Percentiles rank a stretch among this genome's conserved stretches.
Conservation (phyloP, 1,284 basidiomycete species). For the Trametes sp. region DNA sequence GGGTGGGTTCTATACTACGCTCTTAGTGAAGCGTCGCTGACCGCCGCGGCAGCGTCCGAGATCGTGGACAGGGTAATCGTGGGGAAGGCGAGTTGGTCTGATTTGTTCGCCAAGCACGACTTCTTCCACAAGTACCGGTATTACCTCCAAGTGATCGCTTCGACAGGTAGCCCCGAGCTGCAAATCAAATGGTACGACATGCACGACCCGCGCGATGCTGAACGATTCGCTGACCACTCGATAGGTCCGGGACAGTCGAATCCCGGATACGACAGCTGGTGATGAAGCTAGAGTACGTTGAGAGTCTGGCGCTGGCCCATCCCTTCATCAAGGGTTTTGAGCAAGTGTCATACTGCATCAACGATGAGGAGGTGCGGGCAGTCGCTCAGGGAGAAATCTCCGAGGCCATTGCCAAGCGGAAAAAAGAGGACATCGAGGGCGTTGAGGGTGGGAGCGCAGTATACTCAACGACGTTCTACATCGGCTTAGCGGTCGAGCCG, state of each 20-base stretch:
- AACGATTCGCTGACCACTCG: not conserved
- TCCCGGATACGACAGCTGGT: conserved; percentile 95
- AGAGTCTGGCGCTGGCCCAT: conserved; percentile 91
- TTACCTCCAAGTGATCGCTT: conserved; percentile 98
- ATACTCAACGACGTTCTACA: conserved; percentile 95
- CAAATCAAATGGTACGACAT: conserved; percentile 91
- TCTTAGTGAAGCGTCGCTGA: conserved; percentile 1
- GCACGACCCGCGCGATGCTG: not conserved
- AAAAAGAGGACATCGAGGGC: conserved; percentile 82
- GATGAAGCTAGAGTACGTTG: conserved; percentile 97
- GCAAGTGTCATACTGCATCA: conserved; percentile 83
- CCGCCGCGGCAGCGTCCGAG: conserved; percentile 70
- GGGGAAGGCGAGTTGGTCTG: conserved; percentile 88
- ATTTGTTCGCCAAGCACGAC: conserved; percentile 93
- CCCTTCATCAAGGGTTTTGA: conserved; percentile 96
- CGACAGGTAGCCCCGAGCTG: conserved; percentile 81
- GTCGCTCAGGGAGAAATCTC: conserved; percentile 91
- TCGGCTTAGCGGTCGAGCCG: conserved; percentile 93
- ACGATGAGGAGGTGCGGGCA: conserved; percentile 87
- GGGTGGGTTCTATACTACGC: conserved; percentile 54
- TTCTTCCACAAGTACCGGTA: conserved; percentile 98
- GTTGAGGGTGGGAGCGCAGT: conserved; percentile 83
- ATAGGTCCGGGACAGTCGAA: conserved; percentile 76
- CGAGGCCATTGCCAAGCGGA: conserved; percentile 74
- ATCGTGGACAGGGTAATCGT: conserved; percentile 94